Evolutionary conservation across 805 yeast genomes (phyloP), one percentile per base, ranked within the genome.

Genomic region (Saccharomycopsis amapae): DNA sequence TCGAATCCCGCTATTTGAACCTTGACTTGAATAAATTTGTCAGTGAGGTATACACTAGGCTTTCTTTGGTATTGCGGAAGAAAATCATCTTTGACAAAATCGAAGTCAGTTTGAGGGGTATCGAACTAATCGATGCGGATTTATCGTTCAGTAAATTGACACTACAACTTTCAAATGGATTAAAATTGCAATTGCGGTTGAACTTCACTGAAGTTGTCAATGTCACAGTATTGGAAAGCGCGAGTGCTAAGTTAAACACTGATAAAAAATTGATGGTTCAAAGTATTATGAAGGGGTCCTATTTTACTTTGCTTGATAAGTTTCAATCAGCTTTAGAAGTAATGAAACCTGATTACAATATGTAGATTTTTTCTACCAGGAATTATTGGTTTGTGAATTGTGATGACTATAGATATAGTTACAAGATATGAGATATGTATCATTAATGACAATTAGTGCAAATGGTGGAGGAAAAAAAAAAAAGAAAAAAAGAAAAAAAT

Each of bases 21-120:
- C 3, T 12, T 17, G n/a, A 38, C 9, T 10, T 41, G 7, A 15
- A 41, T 13, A 28, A 23, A 26, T 47, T 47, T 38, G 46, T 31
- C 24, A 43, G 31, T 35, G 31, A 31, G n/a, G 35, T 47, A 5
- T 31, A 44, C 30, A 10, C 19, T 37, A 22, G 44, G 23, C 17
- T 43, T 28, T 10, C 39, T 23, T 10, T 40, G 34, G 22, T 19
- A 9, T n/a, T 33, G 37, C 18, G 26, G 7, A 47, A 47, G 24
- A 22, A 37, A 35, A 10, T 34, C 4, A 18, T 25, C 15, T n/a
- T 47, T 36, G 38, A 30, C 17, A 19, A 39, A 24, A 33, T 33
- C 10, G 20, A 20, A 15, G 25, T 10, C 12, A 32, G 2, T 18
- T 38, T 20, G 4, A 23, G 22, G 4, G 18, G 13, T 32, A 13